Evolutionary conservation across 441 rosid genomes (phyloP), one percentile per base, ranked within the genome.

Genomic region (Populus tomentosa): DNA sequence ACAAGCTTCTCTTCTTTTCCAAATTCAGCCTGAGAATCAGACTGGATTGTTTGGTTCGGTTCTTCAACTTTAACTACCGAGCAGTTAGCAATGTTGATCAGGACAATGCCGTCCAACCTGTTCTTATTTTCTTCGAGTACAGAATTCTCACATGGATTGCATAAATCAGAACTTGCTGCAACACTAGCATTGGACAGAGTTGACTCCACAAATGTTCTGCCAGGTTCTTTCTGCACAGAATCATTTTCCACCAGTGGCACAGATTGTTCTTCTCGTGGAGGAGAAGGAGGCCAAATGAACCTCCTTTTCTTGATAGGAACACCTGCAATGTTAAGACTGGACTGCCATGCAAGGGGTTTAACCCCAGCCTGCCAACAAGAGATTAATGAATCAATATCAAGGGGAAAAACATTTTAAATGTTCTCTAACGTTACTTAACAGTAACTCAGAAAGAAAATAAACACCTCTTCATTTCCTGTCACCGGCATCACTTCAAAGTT

Each of bases 301-400:
- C 91, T 89, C 82, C 98, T 89, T 89, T 94, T 94, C 92, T 95
- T 95, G 83, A 95, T 84, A 30, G 98, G 98, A 86, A 95, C 82
- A 79, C 90, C 88, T 79, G 94, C 87, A 83, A 79, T 86, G 75
- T 88, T 83, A 82, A 89, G 86, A 73, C 88, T 84, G 80, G 93
- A 87, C 76, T 81, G 89, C 78, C 84, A 81, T 26, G 88, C 72
- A 80, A 82, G 73, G 40, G 86, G 71, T 77, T 88, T 84, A 68
- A 86, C 82, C 86, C 85, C 85, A 84, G 85, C 74, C 97, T 91
- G 86, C 82, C 74, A 83, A 86, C 21, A 82, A 42, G 87, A 79
- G 78, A 85, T 75, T 64, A 82, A 80, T 67, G 69, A 76, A 77
- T 86, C 61, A 81, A 84, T 36, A 74, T 18, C 32, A 81, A 77